Evolutionary conservation across 2,329 filamentous ascomycete genomes (phyloP), one percentile per base, ranked within the genome.

Genomic region (Paracamarosporium sp.): DNA sequence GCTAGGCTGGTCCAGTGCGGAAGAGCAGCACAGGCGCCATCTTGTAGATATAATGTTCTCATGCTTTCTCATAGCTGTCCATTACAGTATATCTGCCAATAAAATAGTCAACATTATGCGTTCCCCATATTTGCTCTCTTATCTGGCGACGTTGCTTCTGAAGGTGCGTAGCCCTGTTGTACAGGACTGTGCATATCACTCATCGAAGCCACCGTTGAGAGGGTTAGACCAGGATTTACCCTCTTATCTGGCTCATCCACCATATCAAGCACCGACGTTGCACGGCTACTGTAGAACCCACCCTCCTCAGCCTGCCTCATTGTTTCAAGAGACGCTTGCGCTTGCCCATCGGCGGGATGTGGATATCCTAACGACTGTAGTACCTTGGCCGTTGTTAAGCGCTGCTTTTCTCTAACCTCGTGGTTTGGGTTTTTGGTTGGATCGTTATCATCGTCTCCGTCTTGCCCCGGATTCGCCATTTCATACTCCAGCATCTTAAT

Each of bases 401-500:
- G 17, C 47, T 50, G 31, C 54, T 65, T 61, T 47, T 63, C 61
- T 20, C 51, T 61, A 12, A 58, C 60, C n/a, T 64, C 63, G 8
- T 53, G 35, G 11, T 36, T 50, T 1, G 31, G 47, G 17, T 50
- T 50, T 45, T 65, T 67, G 5, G 52, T 56, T 33, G 61, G 50
- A 12, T 64, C 62, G 7, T 71, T 68, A 31, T 69, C 65, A 22
- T 68, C 69, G 36, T 72, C 71, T 20, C 64, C 63, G 31, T 76
- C 74, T 51, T 76, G 74, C 2, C 72, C 74, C 0, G 73, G 74
- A 47, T 77, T 76, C 13, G 71, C 72, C 27, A 72, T 68, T 53
- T 76, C 71, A 50, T 77, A 77, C 50, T 75, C 71, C 17, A 75
- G 65, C 43, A 76, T 71, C 66, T 80, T 79, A 60, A 85, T 76